Evolutionary conservation across 148 eudicot species (phyloP), one percentile per base, ranked within the genome.

Genomic region (Rhododendron mucronatum): DNA sequence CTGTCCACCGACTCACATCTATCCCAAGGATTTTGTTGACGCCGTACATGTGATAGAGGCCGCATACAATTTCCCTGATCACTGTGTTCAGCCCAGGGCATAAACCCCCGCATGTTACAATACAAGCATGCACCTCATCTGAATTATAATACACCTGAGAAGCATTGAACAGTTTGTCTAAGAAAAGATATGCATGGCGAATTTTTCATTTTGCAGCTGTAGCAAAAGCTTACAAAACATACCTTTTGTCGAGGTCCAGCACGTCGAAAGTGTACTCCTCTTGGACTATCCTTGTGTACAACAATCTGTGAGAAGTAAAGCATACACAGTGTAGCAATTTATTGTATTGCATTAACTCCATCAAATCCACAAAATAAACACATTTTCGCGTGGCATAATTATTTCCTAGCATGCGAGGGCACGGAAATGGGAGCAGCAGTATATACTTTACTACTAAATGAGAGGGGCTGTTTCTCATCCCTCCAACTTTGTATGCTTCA

Each of bases 61-160:
- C 92, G 84, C 93, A 92, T 30, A 92, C 92, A 53, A 92, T 37
- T 88, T 92, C 93, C 84, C 93, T 82, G 47, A 90, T 91, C 4
- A 92, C 93, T 5, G 93, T 92, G 88, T 92, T 92, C 78, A 92
- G 78, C 55, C 93, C 93, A 65, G 93, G 93, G 78, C 93, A 92
- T 21, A 92, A 84, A 55, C 93, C 93, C 82, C 92, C 93, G 82
- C 93, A 92, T 63, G 93, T 92, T 57, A 92, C 93, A 73, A 92
- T 90, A 84, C 92, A 92, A 3, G 93, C 93, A 50, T 78, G 86
- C 86, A 92, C 93, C 53, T 92, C 93, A 37, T 90, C 92, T 26
- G 93, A 83, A 65, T 85, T 83, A 90, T 89, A 92, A 89, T 91
- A 91, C 41, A 92, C 92, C 94, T 92, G 91, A 28, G 76, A 53